Evolutionary conservation across 495 filamentous ascomycete genomes (phyloP).

Genomic region (Xylaria intraflava): DNA sequence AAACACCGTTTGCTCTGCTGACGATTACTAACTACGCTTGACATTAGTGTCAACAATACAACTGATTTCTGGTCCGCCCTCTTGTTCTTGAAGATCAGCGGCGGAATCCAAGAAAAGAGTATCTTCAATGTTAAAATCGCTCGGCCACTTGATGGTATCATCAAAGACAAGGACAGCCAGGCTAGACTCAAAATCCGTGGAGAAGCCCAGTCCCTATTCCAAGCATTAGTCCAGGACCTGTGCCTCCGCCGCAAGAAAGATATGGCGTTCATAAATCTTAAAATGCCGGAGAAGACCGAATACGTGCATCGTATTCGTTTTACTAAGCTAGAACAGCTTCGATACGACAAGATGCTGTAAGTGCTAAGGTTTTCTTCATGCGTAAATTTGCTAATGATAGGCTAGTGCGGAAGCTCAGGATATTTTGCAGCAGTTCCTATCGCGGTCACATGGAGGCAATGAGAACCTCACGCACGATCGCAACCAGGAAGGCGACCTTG

Average conservation of each 20-base stretch:
- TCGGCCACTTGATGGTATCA: constrained; percentile 58
- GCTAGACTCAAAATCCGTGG: constrained; percentile 8
- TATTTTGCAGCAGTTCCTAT: constrained; percentile 53
- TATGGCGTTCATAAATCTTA: constrained; percentile 83
- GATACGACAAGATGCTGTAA: constrained; percentile 70
- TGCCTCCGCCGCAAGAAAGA: constrained; percentile 82
- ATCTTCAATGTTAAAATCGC: constrained; percentile 73
- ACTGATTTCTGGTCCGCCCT: constrained; percentile 79
- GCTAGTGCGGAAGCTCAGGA: constrained; percentile 65
- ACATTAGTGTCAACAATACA: constrained; percentile 57
- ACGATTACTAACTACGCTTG: constrained; percentile 8
- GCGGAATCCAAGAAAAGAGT: constrained; percentile 66
- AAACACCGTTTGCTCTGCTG: constrained; percentile 24
- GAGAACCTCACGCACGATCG: constrained; percentile 10
- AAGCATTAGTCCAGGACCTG: constrained; percentile 72
- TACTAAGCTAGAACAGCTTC: constrained; percentile 64
- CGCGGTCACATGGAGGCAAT: constrained; percentile 28
- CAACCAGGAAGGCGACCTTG: constrained; percentile 17
- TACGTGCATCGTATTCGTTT: constrained; percentile 76
- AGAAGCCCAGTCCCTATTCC: constrained; percentile 54
- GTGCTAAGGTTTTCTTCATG: constrained; percentile 9
- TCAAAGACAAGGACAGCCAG: constrained; percentile 26
- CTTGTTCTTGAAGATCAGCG: constrained; percentile 69
- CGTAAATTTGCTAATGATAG: constrained; percentile 13
- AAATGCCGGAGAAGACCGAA: constrained; percentile 70